Percentiles rank a stretch among this genome's conserved stretches.
Evolutionary conservation across 2,329 filamentous ascomycete genomes (phyloP).

Genomic region (Neoascochyta sp.): DNA sequence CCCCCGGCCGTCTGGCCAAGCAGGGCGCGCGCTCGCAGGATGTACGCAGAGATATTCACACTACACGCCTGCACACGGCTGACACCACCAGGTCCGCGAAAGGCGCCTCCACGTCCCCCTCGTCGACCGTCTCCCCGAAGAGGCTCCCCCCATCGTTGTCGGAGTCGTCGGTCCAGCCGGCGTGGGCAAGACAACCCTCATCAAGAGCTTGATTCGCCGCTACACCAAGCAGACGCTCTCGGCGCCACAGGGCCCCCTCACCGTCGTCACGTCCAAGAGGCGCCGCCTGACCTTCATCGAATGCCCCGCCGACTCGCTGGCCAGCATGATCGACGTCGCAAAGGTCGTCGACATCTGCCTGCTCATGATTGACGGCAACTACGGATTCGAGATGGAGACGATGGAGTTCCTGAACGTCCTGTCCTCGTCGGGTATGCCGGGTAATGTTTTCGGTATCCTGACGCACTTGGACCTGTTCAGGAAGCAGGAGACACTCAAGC

Average conservation of each 20-base stretch:
- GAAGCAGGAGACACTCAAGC: constrained; percentile 85
- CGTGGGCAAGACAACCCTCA: constrained; percentile 88
- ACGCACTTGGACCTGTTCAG: constrained; percentile 94
- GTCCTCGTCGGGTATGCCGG: constrained; percentile 93
- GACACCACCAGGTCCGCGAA: constrained; percentile 70
- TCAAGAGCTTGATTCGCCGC: constrained; percentile 89
- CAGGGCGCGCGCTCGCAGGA: constrained; percentile 70
- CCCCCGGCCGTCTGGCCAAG: constrained; percentile 74
- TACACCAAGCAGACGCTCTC: constrained; percentile 95
- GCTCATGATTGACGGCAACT: constrained; percentile 98
- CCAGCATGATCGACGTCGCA: constrained; percentile 93
- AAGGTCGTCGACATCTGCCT: constrained; percentile 97
- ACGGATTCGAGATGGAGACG: constrained; percentile 99
- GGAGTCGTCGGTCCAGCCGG: constrained; percentile 92
- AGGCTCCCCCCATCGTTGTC: constrained; percentile 88
- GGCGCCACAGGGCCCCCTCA: constrained; percentile 85
- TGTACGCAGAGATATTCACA: constrained; percentile 44
- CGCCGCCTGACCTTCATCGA: constrained; percentile 93
- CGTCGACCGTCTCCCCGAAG: constrained; percentile 91
- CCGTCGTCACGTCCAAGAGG: constrained; percentile 93
- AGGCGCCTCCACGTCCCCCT: constrained; percentile 94
- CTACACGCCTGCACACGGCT: not conserved
- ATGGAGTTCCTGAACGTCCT: constrained; percentile 98
- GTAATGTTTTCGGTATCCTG: constrained; percentile 95
- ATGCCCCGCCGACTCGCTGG: constrained; percentile 88